Conservation (phyloP, 805 yeast species). For the Saitoella complicata region DNA sequence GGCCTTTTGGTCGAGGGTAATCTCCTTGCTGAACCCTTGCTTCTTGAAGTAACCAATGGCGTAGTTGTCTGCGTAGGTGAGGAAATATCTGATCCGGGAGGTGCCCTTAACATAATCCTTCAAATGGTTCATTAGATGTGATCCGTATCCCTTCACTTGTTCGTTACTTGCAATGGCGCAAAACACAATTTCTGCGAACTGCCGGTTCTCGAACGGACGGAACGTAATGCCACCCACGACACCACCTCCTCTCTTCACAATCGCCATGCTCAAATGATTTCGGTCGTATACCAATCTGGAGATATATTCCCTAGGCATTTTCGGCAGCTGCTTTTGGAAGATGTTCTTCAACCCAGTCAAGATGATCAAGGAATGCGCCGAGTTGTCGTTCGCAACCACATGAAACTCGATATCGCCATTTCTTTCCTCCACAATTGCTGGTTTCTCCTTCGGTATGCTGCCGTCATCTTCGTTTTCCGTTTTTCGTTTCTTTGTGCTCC, state of each 20-base stretch:
- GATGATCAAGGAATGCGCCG: conserved; percentile 74
- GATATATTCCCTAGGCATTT: conserved; percentile 96
- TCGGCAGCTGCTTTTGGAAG: conserved; percentile 92
- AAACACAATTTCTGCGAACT: conserved; percentile 94
- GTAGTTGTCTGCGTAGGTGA: conserved; percentile 95
- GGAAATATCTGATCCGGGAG: conserved; percentile 65
- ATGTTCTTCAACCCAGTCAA: conserved; percentile 90
- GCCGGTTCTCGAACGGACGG: conserved; percentile 77
- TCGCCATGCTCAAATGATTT: conserved; percentile 90
- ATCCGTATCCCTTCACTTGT: conserved; percentile 97
- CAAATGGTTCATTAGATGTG: conserved; percentile 93
- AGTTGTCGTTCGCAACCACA: conserved; percentile 89
- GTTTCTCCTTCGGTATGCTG: conserved; percentile 61
- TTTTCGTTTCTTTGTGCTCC: conserved; percentile 11
- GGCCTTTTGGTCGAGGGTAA: conserved; percentile 61
- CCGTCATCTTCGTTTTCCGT: conserved; percentile 36
- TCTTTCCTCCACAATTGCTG: conserved; percentile 85
- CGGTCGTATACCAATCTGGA: conserved; percentile 88
- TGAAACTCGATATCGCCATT: conserved; percentile 88
- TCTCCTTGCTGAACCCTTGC: conserved; percentile 94
- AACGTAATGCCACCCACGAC: conserved; percentile 98
- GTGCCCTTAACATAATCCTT: conserved; percentile 90
- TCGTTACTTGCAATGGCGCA: conserved; percentile 97
- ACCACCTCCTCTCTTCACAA: conserved; percentile 78
- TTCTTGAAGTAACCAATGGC: conserved; percentile 97